phyloP scores from a whole-genome alignment of 306 rosid species.

The Cucurbita pepo region DNA sequence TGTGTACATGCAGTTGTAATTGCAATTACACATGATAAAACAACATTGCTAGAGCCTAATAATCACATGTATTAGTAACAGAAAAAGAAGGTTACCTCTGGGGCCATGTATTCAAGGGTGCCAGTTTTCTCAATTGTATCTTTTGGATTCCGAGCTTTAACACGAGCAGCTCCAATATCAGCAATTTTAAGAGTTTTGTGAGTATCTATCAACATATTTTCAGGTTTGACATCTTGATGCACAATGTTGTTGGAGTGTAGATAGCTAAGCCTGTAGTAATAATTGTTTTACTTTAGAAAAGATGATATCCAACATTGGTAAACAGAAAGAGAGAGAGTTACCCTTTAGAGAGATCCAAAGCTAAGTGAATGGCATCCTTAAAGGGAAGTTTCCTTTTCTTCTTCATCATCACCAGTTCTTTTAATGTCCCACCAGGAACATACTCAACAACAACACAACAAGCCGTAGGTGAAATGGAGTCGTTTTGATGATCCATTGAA shows the following conservation, averaged over 20 bases:
- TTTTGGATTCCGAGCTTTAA: constrained; percentile 60
- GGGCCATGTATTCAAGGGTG: constrained; percentile 69
- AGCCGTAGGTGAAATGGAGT: constrained; percentile 36
- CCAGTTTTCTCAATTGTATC: constrained; percentile 73
- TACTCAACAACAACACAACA: constrained; percentile 67
- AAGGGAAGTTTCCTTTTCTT: constrained; percentile 40
- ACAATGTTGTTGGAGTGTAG: constrained; percentile 54
- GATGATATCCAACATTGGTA: neutral
- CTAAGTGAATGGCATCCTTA: constrained; percentile 41
- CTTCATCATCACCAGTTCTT: constrained; percentile 29
- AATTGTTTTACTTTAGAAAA: neutral
- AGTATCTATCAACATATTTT: constrained; percentile 41
- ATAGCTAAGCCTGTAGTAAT: constrained; percentile 41
- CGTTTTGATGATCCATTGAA: constrained; percentile 10
- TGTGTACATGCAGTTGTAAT: neutral
- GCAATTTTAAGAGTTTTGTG: constrained; percentile 35
- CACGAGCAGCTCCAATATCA: constrained; percentile 68
- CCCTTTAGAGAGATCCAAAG: constrained; percentile 59
- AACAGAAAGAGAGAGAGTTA: neutral
- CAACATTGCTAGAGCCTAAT: neutral
- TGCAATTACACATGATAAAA: no score
- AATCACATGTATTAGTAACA: neutral
- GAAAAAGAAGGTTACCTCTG: constrained; percentile 31
- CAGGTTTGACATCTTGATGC: constrained; percentile 61
- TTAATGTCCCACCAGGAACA: constrained; percentile 42